These are phyloP conservation scores for Persicaria tinctoria DNA, from an alignment of 148 eudicot species.

Conservation along the genomic window DNA sequence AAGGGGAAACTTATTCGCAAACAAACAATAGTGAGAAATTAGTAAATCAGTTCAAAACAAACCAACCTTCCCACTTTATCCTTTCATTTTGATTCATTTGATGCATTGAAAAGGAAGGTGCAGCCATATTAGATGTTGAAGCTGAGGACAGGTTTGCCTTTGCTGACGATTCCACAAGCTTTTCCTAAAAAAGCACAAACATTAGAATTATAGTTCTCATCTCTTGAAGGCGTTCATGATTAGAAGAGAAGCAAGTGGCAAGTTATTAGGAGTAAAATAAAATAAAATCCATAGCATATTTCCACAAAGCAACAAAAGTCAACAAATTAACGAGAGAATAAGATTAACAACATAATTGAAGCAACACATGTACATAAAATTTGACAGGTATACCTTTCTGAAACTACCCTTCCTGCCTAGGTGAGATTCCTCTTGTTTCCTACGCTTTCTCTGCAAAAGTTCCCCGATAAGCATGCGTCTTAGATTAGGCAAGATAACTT, in stretches of 20 bases:
- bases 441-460: slow-evolving; percentile 13
- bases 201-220: slow-evolving; percentile 14
- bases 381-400: slow-evolving; percentile 13
- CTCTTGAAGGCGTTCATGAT: not conserved
- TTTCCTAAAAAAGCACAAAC: slow-evolving; percentile 48
- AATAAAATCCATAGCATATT: not conserved
- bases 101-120: slow-evolving; percentile 42
- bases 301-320: not conserved
- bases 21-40: not conserved
- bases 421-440: slow-evolving; percentile 19
- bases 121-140: slow-evolving; percentile 37
- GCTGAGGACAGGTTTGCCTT: slow-evolving; percentile 39
- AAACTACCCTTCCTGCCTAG: slow-evolving; percentile 3
- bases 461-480: not conserved
- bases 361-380: not conserved
- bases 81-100: slow-evolving; percentile 39
- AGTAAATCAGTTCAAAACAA: not conserved
- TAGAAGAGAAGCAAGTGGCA: not conserved
- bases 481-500: not conserved
- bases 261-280: not conserved
- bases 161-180: slow-evolving; percentile 49
- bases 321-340: not conserved
- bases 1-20: not conserved
- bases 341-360: not conserved
- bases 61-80: slow-evolving; percentile 14